These are phyloP conservation scores for Zizania palustris DNA, from an alignment of 202 grass and related monocot species.

Conservation along the genomic window DNA sequence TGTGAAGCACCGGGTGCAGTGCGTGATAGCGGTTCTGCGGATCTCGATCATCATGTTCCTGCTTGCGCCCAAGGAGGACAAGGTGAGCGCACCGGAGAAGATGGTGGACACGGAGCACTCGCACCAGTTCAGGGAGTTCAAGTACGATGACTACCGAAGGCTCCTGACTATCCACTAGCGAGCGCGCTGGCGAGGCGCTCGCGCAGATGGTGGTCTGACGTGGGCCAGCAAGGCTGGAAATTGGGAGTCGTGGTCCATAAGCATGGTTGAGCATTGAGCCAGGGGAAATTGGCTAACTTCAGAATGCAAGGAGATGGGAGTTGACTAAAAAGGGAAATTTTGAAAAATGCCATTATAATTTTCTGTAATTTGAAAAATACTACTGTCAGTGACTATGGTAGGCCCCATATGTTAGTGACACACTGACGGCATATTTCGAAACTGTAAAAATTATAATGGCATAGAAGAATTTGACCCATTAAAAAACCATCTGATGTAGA, in stretches of 20 bases:
- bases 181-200: slow-evolving; percentile 68
- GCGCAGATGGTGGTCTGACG: slow-evolving; percentile 40
- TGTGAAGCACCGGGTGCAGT: slow-evolving; percentile 80
- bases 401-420: too few species aligned
- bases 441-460: too few species aligned
- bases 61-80: slow-evolving; percentile 75
- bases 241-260: background rate
- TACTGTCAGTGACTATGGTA: too few species aligned
- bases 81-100: slow-evolving; percentile 53
- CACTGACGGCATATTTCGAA: too few species aligned
- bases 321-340: too few species aligned
- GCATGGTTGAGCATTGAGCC: background rate
- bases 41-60: slow-evolving; percentile 82
- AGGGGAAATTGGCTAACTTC: background rate
- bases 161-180: slow-evolving; percentile 51
- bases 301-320: too few species aligned
- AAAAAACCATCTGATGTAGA: too few species aligned
- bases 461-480: too few species aligned
- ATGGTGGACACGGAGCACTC: slow-evolving; percentile 57
- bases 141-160: slow-evolving; percentile 61
- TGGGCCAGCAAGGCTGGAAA: background rate
- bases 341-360: too few species aligned
- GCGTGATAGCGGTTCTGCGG: slow-evolving; percentile 64
- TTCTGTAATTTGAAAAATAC: too few species aligned
- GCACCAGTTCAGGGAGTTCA: slow-evolving; percentile 60